Percentiles rank a stretch among this genome's conserved stretches.
Evolutionary conservation across 1,284 basidiomycete genomes (phyloP).

Genomic region (Ganoderma multipileum): DNA sequence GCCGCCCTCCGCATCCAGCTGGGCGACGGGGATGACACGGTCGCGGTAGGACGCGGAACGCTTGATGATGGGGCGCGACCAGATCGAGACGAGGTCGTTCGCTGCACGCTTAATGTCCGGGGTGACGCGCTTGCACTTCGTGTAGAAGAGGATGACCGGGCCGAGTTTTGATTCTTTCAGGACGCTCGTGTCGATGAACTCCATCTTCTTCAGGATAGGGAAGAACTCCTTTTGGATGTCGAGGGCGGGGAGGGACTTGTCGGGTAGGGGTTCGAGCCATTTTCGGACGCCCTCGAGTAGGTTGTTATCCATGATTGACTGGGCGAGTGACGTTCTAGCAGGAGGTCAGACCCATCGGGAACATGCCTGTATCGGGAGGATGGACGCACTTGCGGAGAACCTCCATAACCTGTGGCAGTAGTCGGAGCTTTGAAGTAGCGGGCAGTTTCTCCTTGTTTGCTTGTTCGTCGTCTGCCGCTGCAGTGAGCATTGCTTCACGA

Average conservation of each 20-base stretch:
- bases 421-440: slow-evolving; percentile 84
- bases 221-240: slow-evolving; percentile 97
- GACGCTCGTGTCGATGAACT: slow-evolving; percentile 89
- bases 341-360: slow-evolving; percentile 14
- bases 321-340: slow-evolving; percentile 79
- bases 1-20: slow-evolving; percentile 41
- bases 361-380: slow-evolving; percentile 8
- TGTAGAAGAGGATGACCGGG: slow-evolving; percentile 95
- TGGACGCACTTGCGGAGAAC: slow-evolving; percentile 88
- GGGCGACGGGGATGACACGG: slow-evolving; percentile 65
- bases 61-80: slow-evolving; percentile 96
- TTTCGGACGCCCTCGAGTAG: slow-evolving; percentile 88
- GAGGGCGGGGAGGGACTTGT: slow-evolving; percentile 91
- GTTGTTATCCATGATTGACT: slow-evolving; percentile 96
- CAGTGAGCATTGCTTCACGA: slow-evolving; percentile 85
- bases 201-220: slow-evolving; percentile 85
- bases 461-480: slow-evolving; percentile 86
- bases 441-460: slow-evolving; percentile 87
- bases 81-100: slow-evolving; percentile 83
- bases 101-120: slow-evolving; percentile 84
- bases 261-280: slow-evolving; percentile 96
- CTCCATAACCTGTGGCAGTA: slow-evolving; percentile 91
- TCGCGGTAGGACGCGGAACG: slow-evolving; percentile 87
- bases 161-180: slow-evolving; percentile 94
- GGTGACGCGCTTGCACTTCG: slow-evolving; percentile 90